Evolutionary conservation across 345 rosid species (phyloP).

Genomic region (Sisymbrium irio): DNA sequence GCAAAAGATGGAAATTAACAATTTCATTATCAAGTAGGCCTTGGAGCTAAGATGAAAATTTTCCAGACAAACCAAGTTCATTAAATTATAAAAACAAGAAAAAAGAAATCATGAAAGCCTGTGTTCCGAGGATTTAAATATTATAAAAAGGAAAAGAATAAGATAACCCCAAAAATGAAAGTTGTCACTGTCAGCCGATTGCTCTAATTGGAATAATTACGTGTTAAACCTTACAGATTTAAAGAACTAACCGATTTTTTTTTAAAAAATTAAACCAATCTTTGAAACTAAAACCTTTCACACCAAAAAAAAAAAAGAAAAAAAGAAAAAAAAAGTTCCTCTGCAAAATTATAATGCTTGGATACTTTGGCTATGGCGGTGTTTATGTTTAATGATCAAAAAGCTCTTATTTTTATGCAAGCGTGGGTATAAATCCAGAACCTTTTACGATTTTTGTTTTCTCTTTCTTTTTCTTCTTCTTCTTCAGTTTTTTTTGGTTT

Average conservation of each 20-base stretch:
- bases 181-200: conserved; percentile 76
- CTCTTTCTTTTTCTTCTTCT: conserved; percentile 35
- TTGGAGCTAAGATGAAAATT: conserved; percentile 11
- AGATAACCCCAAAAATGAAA: conserved; percentile 35
- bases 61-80: conserved; percentile 45
- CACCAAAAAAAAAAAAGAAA: too few relatives aligned
- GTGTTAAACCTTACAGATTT: conserved; percentile 16
- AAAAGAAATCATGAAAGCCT: conserved; percentile 38
- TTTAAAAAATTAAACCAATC: neutral
- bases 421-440: conserved; percentile 92
- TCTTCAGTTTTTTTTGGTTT: conserved; percentile 25
- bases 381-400: conserved; percentile 79
- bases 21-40: conserved; percentile 31
- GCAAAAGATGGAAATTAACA: neutral
- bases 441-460: conserved; percentile 37
- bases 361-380: conserved; percentile 72
- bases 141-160: conserved; percentile 22
- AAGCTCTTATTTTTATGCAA: conserved; percentile 85
- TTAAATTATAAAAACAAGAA: conserved; percentile 28
- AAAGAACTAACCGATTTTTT: neutral
- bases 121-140: conserved; percentile 34
- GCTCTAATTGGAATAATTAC: conserved; percentile 41
- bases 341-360: conserved; percentile 37
- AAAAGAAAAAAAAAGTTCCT: neutral
- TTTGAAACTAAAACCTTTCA: conserved; percentile 8